Evolutionary conservation across 139 green algal species (phyloP), one percentile per base, ranked within the genome.

Genomic region (Gonium pectorale): DNA sequence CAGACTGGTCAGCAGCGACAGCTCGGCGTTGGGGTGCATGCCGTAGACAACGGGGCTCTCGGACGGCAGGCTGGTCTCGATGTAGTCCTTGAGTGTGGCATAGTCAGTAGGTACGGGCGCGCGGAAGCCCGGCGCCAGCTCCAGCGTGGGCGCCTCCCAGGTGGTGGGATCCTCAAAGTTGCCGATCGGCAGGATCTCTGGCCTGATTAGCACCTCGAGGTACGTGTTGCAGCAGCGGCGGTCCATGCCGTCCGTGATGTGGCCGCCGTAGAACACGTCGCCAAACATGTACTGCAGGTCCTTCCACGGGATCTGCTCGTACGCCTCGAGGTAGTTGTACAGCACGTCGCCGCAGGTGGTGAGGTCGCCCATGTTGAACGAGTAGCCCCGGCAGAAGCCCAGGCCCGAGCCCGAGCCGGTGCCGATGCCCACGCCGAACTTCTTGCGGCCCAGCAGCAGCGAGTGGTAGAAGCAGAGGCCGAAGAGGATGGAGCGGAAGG

Each of bases 381-480:
- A 95, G 91, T 98, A 98, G 79, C 89, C 90, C 71, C 95, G 90
- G 91, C 95, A 97, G 93, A 97, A 98, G 78, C 95, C 95, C 33
- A 98, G 91, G 38, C 95, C 95, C 15, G 89, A 94, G 82, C 95
- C 95, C 6, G 87, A 91, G 63, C 95, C 95, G 22, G 91, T 94
- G 60, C 95, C 95, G 79, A 98, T 96, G 52, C 95, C 95, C 26
- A 94, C 91, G 54, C 95, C 95, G 87, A 98, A 97, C 90, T 98
- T 98, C 91, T 98, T 98, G 69, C 95, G 92, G 22, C 95, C 95
- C 41, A 98, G 89, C 64, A 98, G 92, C 80, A 98, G 86, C n/a
- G 92, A 96, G 87, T 98, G 95, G 90, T 97, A 98, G 91, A 98
- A 98, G 93, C 95, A 98, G 44, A 98, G 88, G 40, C 93, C 94